Conservation (phyloP, 768 basidiomycete species). For the Cystoderma amianthinum region DNA sequence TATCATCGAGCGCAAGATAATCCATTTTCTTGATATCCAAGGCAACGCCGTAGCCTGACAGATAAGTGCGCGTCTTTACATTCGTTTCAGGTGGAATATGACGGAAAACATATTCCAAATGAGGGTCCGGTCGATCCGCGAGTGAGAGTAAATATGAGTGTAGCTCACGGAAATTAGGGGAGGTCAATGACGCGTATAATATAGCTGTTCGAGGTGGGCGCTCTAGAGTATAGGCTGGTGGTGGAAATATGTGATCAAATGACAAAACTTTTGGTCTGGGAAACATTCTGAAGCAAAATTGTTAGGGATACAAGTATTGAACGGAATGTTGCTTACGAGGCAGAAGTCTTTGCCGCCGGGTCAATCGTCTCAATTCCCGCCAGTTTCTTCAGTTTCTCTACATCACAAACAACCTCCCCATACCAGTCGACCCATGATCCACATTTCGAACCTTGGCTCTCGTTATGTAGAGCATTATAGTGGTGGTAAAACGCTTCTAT, state of each 20-base stretch:
- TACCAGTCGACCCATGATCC: conserved; percentile 86
- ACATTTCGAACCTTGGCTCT: conserved; percentile 30
- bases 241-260: conserved; percentile 72
- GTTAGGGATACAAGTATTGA: background rate
- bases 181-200: conserved; percentile 66
- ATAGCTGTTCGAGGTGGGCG: conserved; percentile 60
- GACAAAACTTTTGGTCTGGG: conserved; percentile 47
- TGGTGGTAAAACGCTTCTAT: conserved; percentile 80
- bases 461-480: conserved; percentile 37
- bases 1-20: conserved; percentile 90
- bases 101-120: conserved; percentile 73
- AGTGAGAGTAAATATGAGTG: conserved; percentile 57
- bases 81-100: conserved; percentile 39
- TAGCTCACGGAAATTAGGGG: conserved; percentile 62
- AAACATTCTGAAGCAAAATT: conserved; percentile 15
- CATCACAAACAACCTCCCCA: conserved; percentile 64
- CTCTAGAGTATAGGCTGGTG: conserved; percentile 34
- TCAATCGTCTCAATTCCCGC: conserved; percentile 45
- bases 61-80: conserved; percentile 26
- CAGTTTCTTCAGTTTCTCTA: conserved; percentile 48
- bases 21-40: conserved; percentile 96
- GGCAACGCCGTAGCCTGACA: conserved; percentile 89
- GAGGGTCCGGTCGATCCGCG: conserved; percentile 32
- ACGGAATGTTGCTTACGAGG: conserved; percentile 17
- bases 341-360: conserved; percentile 16